phyloP scores from a whole-genome alignment of 257 asterid species.

The Jasminum sambac region DNA sequence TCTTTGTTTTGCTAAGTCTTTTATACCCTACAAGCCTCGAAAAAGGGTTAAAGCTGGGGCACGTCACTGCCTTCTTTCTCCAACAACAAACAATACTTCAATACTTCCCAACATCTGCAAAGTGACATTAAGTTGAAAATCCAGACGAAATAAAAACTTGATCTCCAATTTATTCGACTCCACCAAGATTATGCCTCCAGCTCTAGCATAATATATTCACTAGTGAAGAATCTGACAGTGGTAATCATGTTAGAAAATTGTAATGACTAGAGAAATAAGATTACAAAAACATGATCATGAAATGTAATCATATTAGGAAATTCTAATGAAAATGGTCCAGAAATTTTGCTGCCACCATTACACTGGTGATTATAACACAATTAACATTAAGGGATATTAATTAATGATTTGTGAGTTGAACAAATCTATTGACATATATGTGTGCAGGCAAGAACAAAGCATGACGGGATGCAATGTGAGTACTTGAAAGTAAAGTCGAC shows the following conservation, averaged over 20 bases:
- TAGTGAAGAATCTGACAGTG: constrained; percentile 77
- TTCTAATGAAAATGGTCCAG: too few species aligned
- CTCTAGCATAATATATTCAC: constrained; percentile 86
- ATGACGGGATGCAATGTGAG: constrained; percentile 86
- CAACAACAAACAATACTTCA: constrained; percentile 58
- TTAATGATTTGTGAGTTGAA: constrained; percentile 43
- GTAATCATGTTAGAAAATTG: not conserved
- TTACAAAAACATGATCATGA: not conserved
- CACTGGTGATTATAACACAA: constrained; percentile 79
- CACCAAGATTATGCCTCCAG: constrained; percentile 76
- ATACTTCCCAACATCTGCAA: constrained; percentile 60
- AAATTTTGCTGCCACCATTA: constrained; percentile 93
- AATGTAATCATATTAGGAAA: constrained; percentile 85
- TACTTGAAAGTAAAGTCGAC: constrained; percentile 83
- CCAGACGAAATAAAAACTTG: constrained; percentile 70
- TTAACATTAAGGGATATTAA: constrained; percentile 77
- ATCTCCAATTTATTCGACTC: constrained; percentile 85
- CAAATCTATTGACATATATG: constrained; percentile 65
- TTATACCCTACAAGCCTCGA: constrained; percentile 58
- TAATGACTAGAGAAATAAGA: not conserved
- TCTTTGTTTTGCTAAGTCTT: constrained; percentile 69
- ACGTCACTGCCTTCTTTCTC: constrained; percentile 47
- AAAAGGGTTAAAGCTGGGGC: constrained; percentile 49
- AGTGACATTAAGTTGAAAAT: constrained; percentile 65
- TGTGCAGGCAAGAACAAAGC: constrained; percentile 87